Percentiles rank a stretch among this genome's conserved stretches.
phyloP scores from a whole-genome alignment of 1,139 yeast genomes.

The Lodderomyces parapsilosis region DNA sequence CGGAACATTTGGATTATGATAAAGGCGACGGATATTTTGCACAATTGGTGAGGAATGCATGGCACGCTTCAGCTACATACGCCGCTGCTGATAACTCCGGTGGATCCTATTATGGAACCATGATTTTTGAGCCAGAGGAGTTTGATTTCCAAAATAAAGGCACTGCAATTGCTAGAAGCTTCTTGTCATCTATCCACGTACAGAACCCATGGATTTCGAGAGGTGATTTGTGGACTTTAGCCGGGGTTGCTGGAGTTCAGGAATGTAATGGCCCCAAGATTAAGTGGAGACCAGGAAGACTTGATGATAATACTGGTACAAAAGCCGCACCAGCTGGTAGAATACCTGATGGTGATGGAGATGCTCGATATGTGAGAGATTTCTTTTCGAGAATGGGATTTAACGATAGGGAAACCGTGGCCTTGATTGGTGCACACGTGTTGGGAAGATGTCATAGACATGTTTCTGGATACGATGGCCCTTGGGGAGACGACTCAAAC shows the following conservation, averaged over 20 bases:
- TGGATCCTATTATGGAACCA: conserved; percentile 85
- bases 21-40: conserved; percentile 67
- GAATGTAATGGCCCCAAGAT: conserved; percentile 79
- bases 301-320: conserved; percentile 18
- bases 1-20: conserved; percentile 76
- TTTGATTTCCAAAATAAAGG: conserved; percentile 77
- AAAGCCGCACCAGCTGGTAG: conserved; percentile 66
- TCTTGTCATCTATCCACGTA: conserved; percentile 58
- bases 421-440: conserved; percentile 85
- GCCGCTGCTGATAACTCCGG: conserved; percentile 58
- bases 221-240: conserved; percentile 88
- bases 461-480: conserved; percentile 81
- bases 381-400: conserved; percentile 73
- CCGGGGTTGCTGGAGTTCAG: conserved; percentile 83
- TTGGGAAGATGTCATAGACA: conserved; percentile 73
- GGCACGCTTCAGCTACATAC: conserved; percentile 77
- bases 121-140: conserved; percentile 67
- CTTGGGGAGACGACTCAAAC: conserved; percentile 92
- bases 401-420: conserved; percentile 80
- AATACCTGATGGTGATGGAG: conserved; percentile 78
- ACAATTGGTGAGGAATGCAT: conserved; percentile 64
- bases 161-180: conserved; percentile 61
- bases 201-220: conserved; percentile 75
- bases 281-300: conserved; percentile 84
- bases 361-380: conserved; percentile 56